Evolutionary conservation across 202 grass and related monocot species (phyloP), one percentile per base, ranked within the genome.

Genomic region (Digitaria exilis): DNA sequence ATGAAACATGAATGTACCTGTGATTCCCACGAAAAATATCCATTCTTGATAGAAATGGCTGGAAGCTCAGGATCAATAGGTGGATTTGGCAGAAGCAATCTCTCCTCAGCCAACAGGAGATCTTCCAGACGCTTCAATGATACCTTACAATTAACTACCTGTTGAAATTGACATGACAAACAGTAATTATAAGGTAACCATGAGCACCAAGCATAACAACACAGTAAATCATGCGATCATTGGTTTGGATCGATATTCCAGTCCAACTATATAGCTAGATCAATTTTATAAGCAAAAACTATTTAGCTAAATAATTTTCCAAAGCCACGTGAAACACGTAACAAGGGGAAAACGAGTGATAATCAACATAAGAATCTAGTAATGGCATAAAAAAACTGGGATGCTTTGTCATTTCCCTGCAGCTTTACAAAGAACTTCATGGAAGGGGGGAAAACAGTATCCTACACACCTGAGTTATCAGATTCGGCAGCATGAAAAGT

Each of bases 71-170:
- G 83, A 71, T 94, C 83, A 85, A 92, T 52, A 77, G 93, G 91
- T 79, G 93, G 91, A 89, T 99, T 99, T 71, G 91, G 91, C 76
- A 96, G 52, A 87, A 99, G 93, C 74, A 86, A 37, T 82, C 90
- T 93, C 74, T 99, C 96, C 84, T 99, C 93, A 65, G 89, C 76
- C 78, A 96, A 85, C 42, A 99, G 85, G 58, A 90, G 80, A 56
- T 99, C 96, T 71, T 99, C 96, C 18, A 99, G 71, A 80, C 96
- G 93, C 87, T 96, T 92, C 78, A 99, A 49, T 85, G 96, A 99
- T 29, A 99, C 93, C 69, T 90, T 96, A 82, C 89, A 91, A 88
- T 99, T 99, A 73, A 99, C 96, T 71, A 99, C 96, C 96, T 99
- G 79, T 65, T 72, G 69, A 85, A 82, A 82, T 67, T 77, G 25